These are phyloP conservation scores for Solioccasus polychromus DNA, from an alignment of 768 basidiomycete species.

Conservation along the genomic window DNA sequence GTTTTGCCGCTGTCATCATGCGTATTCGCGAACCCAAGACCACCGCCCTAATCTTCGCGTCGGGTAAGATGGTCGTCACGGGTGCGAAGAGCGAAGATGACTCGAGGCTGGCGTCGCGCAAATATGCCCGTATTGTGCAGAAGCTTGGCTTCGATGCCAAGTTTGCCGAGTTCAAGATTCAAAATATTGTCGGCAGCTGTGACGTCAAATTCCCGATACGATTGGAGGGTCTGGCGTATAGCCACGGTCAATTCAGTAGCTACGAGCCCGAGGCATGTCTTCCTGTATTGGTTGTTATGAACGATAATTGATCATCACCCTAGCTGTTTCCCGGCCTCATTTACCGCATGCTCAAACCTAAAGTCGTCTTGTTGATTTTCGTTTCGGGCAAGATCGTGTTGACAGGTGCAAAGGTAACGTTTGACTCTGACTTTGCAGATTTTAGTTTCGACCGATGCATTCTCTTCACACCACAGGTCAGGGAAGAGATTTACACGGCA, in stretches of 20 bases:
- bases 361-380: constrained; percentile 97
- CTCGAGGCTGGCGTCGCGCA: constrained; percentile 92
- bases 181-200: constrained; percentile 98
- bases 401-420: constrained; percentile 93
- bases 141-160: constrained; percentile 99
- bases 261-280: constrained; percentile 91
- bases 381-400: constrained; percentile 99
- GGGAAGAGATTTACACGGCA: constrained; percentile 99
- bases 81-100: constrained; percentile 99
- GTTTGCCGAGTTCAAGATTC: constrained; percentile 99
- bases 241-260: constrained; percentile 96
- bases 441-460: constrained; percentile 12
- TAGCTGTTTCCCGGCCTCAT: constrained; percentile 98
- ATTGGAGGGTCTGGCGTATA: constrained; percentile 94
- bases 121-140: constrained; percentile 99
- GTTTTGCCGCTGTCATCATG: constrained; percentile 99
- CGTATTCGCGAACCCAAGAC: constrained; percentile 99
- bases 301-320: neutral
- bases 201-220: constrained; percentile 99
- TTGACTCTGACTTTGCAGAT: neutral
- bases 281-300: neutral
- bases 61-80: constrained; percentile 99
- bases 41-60: constrained; percentile 98
- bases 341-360: constrained; percentile 99
- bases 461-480: constrained; percentile 59